A percentile compares a stretch with the other conserved stretches of the same genome.
These are phyloP conservation scores for Oryza glaberrima DNA, from an alignment of 176 grass and related monocot species.

Conservation along the genomic window DNA sequence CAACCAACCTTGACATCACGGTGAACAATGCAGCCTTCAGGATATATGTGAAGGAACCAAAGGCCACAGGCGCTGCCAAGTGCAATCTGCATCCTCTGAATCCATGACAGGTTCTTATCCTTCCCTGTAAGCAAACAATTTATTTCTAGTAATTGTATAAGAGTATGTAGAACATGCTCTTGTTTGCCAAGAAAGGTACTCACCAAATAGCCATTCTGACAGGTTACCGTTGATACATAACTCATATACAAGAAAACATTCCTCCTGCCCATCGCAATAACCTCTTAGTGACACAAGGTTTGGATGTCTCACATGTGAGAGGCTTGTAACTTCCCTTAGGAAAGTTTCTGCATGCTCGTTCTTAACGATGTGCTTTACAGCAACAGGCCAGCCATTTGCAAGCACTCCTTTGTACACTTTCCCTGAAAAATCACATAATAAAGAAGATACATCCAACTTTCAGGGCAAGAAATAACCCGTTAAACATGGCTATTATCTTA, in stretches of 20 bases:
- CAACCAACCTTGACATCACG: conserved; percentile 71
- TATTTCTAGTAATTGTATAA: not conserved
- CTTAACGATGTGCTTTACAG: conserved; percentile 74
- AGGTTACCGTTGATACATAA: conserved; percentile 69
- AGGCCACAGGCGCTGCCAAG: conserved; percentile 67
- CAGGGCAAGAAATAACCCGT: conserved; percentile 9
- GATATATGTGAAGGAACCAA: conserved; percentile 78
- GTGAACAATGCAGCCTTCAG: conserved; percentile 79
- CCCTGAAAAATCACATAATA: conserved; percentile 44
- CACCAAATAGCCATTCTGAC: conserved; percentile 82
- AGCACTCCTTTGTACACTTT: conserved; percentile 76
- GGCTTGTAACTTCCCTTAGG: conserved; percentile 67
- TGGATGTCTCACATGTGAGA: conserved; percentile 68
- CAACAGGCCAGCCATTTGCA: conserved; percentile 67
- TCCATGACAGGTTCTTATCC: conserved; percentile 65
- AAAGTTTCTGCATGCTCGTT: conserved; percentile 70
- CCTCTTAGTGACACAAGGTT: conserved; percentile 69
- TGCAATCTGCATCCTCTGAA: conserved; percentile 66
- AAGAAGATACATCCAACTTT: conserved; percentile 26
- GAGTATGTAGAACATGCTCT: not conserved
- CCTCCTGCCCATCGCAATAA: conserved; percentile 60
- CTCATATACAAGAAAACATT: conserved; percentile 75
- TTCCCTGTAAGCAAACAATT: conserved; percentile 53
- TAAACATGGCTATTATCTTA: not conserved
- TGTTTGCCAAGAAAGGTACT: conserved; percentile 11